Conservation (phyloP, 2,329 filamentous ascomycete species). For the Aureobasidium pullulans region DNA sequence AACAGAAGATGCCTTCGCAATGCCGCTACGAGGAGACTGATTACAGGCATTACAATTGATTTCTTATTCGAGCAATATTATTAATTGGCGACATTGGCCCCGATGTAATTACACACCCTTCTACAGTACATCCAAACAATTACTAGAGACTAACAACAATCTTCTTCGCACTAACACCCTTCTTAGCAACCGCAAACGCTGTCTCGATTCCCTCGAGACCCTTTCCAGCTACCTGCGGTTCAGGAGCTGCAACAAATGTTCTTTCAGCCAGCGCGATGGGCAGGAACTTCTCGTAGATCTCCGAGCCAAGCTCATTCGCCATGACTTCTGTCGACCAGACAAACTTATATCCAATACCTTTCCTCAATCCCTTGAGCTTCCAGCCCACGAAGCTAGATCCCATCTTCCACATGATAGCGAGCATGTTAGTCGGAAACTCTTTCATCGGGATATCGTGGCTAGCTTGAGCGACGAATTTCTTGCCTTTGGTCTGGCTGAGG, state of each 20-base stretch:
- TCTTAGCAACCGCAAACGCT: constrained; percentile 15
- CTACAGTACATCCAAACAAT: neutral
- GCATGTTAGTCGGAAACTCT: neutral
- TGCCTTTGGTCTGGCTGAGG: constrained; percentile 2
- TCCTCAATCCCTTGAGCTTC: neutral
- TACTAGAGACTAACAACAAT: constrained; percentile 17
- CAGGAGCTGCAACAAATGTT: constrained; percentile 24
- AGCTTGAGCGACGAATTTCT: constrained; percentile 8
- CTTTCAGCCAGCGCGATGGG: constrained; percentile 29
- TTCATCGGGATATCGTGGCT: constrained; percentile 1
- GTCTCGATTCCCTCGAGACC: constrained; percentile 20
- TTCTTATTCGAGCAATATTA: too few species aligned
- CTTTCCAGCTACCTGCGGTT: constrained; percentile 19
- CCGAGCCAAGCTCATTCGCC: neutral
- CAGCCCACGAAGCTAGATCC: neutral
- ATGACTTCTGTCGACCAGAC: constrained; percentile 1
- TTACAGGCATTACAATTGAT: too few species aligned
- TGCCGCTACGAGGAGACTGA: too few species aligned
- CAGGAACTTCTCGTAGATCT: constrained; percentile 17
- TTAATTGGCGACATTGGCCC: too few species aligned
- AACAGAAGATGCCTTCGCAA: too few species aligned
- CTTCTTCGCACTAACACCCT: constrained; percentile 20
- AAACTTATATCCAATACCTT: neutral
- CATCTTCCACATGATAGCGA: neutral
- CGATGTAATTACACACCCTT: neutral